Conservation (phyloP, 768 basidiomycete genomes). For the Trametes meyenii region DNA sequence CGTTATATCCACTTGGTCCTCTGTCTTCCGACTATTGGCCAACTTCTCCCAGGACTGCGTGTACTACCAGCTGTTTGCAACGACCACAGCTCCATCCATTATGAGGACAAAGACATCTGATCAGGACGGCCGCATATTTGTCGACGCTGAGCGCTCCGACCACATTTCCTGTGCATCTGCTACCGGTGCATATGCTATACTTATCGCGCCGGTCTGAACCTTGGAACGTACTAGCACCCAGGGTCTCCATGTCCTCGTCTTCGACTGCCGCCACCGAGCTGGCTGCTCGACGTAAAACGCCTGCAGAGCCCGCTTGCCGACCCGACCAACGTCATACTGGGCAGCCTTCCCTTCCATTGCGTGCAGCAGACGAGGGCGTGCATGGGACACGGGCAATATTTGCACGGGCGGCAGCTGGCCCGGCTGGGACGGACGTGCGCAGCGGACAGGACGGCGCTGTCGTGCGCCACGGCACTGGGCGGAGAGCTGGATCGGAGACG, state of each 20-base stretch:
- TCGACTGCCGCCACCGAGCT: background rate
- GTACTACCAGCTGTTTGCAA: too few relatives aligned
- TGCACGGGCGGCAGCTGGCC: background rate
- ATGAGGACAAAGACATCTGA: background rate
- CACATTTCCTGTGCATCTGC: background rate
- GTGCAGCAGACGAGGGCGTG: too few relatives aligned
- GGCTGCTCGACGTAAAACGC: background rate
- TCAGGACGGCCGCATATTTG: background rate
- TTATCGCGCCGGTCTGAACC: background rate
- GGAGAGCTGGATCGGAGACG: conserved; percentile 7
- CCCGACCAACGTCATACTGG: background rate
- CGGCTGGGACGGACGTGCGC: background rate
- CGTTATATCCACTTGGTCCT: too few relatives aligned
- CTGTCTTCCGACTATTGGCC: too few relatives aligned
- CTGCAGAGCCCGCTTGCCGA: background rate
- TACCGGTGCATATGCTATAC: background rate
- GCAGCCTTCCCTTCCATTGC: background rate
- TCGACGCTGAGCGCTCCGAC: background rate
- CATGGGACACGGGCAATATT: background rate
- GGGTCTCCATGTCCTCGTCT: background rate
- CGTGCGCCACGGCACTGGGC: background rate
- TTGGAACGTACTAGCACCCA: background rate
- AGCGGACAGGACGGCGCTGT: background rate
- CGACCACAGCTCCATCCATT: background rate
- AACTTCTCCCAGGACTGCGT: too few relatives aligned